Conservation (phyloP, 2,329 filamentous ascomycete genomes). For the Calonectria pauciramosa region DNA sequence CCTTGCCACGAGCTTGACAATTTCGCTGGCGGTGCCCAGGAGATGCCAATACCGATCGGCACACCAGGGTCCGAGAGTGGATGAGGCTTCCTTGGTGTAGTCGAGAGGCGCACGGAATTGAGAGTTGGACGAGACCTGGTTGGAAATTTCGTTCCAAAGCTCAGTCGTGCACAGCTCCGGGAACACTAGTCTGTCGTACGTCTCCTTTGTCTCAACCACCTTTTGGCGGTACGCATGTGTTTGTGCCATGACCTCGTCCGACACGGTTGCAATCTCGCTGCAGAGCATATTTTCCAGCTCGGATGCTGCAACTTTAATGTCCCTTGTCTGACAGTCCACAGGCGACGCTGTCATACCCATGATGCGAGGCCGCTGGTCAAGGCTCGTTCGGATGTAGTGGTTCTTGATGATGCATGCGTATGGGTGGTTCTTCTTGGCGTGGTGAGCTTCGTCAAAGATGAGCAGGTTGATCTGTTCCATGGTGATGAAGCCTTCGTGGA, state of each 20-base stretch:
- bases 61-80: slow-evolving; percentile 85
- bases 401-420: slow-evolving; percentile 93
- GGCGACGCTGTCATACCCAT: slow-evolving; percentile 98
- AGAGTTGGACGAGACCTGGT: slow-evolving; percentile 54
- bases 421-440: slow-evolving; percentile 92
- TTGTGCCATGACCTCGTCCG: slow-evolving; percentile 53
- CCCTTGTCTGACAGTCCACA: slow-evolving; percentile 80
- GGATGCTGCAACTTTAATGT: slow-evolving; percentile 77
- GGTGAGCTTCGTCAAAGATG: slow-evolving; percentile 96
- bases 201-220: slow-evolving; percentile 68
- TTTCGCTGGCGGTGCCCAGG: slow-evolving; percentile 73
- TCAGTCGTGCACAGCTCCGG: slow-evolving; percentile 70
- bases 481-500: slow-evolving; percentile 82
- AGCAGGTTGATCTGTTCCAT: slow-evolving; percentile 91
- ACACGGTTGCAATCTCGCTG: slow-evolving; percentile 84
- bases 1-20: slow-evolving; percentile 71
- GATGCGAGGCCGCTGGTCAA: slow-evolving; percentile 75
- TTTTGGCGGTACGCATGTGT: slow-evolving; percentile 44
- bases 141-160: slow-evolving; percentile 71
- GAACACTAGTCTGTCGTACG: slow-evolving; percentile 59
- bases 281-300: slow-evolving; percentile 84
- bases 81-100: slow-evolving; percentile 71
- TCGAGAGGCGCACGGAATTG: slow-evolving; percentile 70
- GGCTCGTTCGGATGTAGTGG: slow-evolving; percentile 73
- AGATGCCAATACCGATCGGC: slow-evolving; percentile 86